Evolutionary conservation across 352 stramenopile genomes (phyloP).

Genomic region (Halophytophthora polymorphica): DNA sequence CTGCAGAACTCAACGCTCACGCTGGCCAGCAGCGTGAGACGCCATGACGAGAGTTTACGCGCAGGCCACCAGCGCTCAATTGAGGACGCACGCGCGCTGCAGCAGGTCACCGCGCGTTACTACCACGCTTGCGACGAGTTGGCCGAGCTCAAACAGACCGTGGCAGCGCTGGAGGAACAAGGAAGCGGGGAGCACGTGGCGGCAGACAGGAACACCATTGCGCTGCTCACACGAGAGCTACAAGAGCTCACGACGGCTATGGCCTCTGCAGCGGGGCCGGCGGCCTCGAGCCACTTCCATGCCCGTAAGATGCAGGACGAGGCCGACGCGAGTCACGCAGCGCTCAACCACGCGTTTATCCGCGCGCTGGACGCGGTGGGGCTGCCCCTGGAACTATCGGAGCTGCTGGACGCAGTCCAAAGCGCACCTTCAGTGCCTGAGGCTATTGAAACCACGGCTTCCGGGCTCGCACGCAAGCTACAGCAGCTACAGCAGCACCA

Average conservation of each 20-base stretch:
- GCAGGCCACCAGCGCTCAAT: constrained; percentile 50
- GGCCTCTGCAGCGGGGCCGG: neutral
- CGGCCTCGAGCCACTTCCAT: neutral
- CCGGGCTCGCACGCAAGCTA: constrained; percentile 21
- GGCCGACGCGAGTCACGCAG: constrained; percentile 10
- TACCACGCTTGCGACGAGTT: constrained; percentile 72
- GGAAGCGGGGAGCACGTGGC: constrained; percentile 63
- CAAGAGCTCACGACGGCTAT: constrained; percentile 41
- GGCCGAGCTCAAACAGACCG: constrained; percentile 62
- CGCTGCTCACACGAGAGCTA: constrained; percentile 50
- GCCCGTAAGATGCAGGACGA: constrained; percentile 1
- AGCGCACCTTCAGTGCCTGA: constrained; percentile 15
- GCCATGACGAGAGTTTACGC: constrained; percentile 74
- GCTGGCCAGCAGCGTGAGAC: constrained; percentile 62
- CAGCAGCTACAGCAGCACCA: constrained; percentile 23
- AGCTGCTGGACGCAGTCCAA: constrained; percentile 29
- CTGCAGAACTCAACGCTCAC: constrained; percentile 50
- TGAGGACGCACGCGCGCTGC: constrained; percentile 43
- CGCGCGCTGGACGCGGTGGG: constrained; percentile 33
- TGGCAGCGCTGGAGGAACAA: constrained; percentile 64
- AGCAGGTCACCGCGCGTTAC: constrained; percentile 60
- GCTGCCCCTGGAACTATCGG: constrained; percentile 16
- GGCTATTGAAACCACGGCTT: constrained; percentile 9
- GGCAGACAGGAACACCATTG: constrained; percentile 64
- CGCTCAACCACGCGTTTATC: constrained; percentile 32